These are phyloP conservation scores for Boletus smithii DNA, from an alignment of 1,284 basidiomycete species.

Conservation along the genomic window DNA sequence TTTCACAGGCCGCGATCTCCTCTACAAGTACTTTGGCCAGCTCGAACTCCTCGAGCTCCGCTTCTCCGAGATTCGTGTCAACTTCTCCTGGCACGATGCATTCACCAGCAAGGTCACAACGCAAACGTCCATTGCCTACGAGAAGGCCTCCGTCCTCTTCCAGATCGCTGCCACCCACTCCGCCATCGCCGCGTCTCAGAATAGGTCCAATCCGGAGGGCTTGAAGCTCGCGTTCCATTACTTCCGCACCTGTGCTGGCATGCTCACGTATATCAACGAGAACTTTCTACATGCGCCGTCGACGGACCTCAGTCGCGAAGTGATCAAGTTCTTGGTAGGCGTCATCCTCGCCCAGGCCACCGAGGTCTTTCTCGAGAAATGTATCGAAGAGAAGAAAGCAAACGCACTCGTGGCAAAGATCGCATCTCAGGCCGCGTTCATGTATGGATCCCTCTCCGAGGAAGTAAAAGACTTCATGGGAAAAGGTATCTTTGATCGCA, in stretches of 20 bases:
- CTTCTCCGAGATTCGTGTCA: constrained; percentile 94
- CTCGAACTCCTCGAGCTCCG: constrained; percentile 95
- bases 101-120: constrained; percentile 92
- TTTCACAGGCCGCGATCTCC: constrained; percentile 76
- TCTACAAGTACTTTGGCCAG: constrained; percentile 99
- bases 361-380: constrained; percentile 96
- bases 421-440: constrained; percentile 76
- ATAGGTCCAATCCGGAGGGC: constrained; percentile 88
- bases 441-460: constrained; percentile 80
- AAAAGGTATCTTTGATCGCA: constrained; percentile 93
- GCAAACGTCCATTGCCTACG: constrained; percentile 95
- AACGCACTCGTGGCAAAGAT: constrained; percentile 81
- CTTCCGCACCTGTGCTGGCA: constrained; percentile 89
- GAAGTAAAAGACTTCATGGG: constrained; percentile 95
- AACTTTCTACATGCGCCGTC: constrained; percentile 98
- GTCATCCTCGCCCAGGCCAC: constrained; percentile 91
- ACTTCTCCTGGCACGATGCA: constrained; percentile 95
- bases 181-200: constrained; percentile 80
- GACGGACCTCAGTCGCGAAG: constrained; percentile 92
- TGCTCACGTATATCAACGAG: constrained; percentile 99
- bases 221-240: constrained; percentile 93
- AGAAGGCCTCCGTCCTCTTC: constrained; percentile 97
- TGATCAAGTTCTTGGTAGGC: constrained; percentile 88
- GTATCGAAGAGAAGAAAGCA: constrained; percentile 86
- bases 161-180: constrained; percentile 95